Evolutionary conservation across 176 grass and related monocot species (phyloP).

Genomic region (Microstegium vimineum): DNA sequence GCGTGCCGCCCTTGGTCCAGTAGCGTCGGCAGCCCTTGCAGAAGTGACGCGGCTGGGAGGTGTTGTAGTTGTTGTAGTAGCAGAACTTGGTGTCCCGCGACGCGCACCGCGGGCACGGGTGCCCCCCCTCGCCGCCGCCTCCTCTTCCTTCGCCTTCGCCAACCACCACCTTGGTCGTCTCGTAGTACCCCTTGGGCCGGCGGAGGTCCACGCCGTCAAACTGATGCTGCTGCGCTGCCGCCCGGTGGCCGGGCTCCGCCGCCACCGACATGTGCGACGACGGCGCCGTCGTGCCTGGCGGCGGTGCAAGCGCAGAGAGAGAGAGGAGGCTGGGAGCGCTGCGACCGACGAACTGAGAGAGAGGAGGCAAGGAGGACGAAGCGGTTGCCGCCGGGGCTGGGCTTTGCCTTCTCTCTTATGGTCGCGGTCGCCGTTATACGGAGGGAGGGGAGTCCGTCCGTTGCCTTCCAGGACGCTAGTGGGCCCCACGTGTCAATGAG

Average conservation of each 20-base stretch:
- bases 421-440: constrained; percentile 20
- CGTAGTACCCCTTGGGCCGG: constrained; percentile 48
- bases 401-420: constrained; percentile 19
- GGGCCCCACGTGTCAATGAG: background rate
- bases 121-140: background rate
- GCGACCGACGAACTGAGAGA: no score
- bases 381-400: background rate
- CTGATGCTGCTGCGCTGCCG: constrained; percentile 18
- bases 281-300: constrained; percentile 11
- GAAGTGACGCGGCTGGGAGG: constrained; percentile 78
- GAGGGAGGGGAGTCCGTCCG: background rate
- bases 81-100: constrained; percentile 84
- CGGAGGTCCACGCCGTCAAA: constrained; percentile 40
- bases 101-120: constrained; percentile 42
- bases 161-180: no score
- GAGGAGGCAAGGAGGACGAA: no score
- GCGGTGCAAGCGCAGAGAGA: no score
- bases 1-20: constrained; percentile 79
- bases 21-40: constrained; percentile 89
- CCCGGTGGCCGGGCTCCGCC: constrained; percentile 7
- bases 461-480: background rate
- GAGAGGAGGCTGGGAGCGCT: no score
- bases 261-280: constrained; percentile 36
- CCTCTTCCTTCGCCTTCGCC: no score
- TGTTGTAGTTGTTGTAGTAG: constrained; percentile 94